A percentile compares a stretch with the other conserved stretches of the same genome.
These are phyloP conservation scores for Phoma sp. DNA, from an alignment of 2,329 filamentous ascomycete species.

Conservation along the genomic window DNA sequence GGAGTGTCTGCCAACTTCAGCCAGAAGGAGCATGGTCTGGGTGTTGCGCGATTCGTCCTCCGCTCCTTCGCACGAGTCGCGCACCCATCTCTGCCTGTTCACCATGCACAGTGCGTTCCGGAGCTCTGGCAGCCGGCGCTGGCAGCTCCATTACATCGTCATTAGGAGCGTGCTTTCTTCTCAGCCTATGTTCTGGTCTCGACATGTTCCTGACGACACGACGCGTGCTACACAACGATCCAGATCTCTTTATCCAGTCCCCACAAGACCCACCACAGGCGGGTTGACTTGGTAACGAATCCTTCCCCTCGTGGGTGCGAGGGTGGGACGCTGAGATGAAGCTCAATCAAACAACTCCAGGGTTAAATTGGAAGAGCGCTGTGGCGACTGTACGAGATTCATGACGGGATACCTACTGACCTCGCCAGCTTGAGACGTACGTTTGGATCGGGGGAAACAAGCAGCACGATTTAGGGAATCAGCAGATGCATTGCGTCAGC, in stretches of 20 bases:
- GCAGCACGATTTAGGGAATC: background rate
- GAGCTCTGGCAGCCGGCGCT: background rate
- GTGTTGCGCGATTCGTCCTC: background rate
- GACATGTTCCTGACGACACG: background rate
- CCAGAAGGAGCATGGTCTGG: slow-evolving; percentile 5
- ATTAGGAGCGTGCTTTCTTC: background rate
- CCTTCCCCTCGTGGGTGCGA: background rate
- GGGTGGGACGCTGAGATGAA: slow-evolving; percentile 15
- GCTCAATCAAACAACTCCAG: slow-evolving; percentile 6
- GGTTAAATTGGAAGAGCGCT: slow-evolving; percentile 6
- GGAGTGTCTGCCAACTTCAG: slow-evolving; percentile 3
- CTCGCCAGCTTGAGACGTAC: background rate
- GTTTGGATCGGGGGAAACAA: background rate
- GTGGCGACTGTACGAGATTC: slow-evolving; percentile 11
- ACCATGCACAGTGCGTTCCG: background rate
- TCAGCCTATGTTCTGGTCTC: background rate
- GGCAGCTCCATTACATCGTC: background rate
- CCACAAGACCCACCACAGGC: slow-evolving; percentile 6
- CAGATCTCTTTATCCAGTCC: background rate
- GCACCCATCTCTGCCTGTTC: background rate
- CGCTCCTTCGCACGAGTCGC: background rate
- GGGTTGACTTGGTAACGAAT: slow-evolving; percentile 8
- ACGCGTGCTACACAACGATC: background rate
- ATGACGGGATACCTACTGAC: background rate
- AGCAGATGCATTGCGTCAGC: background rate